Evolutionary conservation across 2,329 filamentous ascomycete species (phyloP).

Genomic region (Fusarium liriodendri): DNA sequence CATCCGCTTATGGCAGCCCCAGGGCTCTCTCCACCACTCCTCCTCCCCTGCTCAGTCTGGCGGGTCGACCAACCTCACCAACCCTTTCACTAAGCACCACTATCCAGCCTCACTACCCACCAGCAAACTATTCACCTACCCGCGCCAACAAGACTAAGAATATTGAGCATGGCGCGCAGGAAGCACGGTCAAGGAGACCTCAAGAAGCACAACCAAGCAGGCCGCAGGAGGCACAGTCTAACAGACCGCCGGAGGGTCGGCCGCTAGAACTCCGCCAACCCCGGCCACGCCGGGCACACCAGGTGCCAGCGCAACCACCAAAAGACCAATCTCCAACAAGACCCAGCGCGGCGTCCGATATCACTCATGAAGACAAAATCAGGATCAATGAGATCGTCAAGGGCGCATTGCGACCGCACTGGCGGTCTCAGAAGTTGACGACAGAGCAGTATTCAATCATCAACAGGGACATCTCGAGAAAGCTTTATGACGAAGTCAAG

Average conservation of each 20-base stretch:
- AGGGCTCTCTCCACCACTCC: conserved; percentile 76
- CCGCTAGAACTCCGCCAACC: conserved; percentile 64
- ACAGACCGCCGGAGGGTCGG: conserved; percentile 42
- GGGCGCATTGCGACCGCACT: conserved; percentile 82
- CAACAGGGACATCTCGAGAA: conserved; percentile 88
- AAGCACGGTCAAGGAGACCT: conserved; percentile 30
- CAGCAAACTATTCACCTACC: conserved; percentile 76
- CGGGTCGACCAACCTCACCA: conserved; percentile 71
- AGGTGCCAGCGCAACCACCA: conserved; percentile 61
- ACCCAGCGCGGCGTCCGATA: conserved; percentile 47
- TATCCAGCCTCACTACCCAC: conserved; percentile 79
- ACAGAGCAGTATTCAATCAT: conserved; percentile 93
- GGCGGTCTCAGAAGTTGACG: conserved; percentile 81
- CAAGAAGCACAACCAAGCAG: conserved; percentile 30
- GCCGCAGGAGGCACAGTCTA: conserved; percentile 37
- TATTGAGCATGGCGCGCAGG: conserved; percentile 28
- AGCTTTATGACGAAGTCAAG: conserved; percentile 79
- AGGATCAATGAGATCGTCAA: conserved; percentile 92
- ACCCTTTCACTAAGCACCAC: conserved; percentile 74
- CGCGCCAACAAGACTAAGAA: conserved; percentile 12
- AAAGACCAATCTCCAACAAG: conserved; percentile 77
- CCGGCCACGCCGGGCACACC: conserved; percentile 60
- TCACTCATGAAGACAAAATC: conserved; percentile 87
- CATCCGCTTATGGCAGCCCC: conserved; percentile 74
- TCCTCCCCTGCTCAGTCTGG: conserved; percentile 69